phyloP scores from a whole-genome alignment of 75 land plant genomes.

The Cunninghamia lanceolata region DNA sequence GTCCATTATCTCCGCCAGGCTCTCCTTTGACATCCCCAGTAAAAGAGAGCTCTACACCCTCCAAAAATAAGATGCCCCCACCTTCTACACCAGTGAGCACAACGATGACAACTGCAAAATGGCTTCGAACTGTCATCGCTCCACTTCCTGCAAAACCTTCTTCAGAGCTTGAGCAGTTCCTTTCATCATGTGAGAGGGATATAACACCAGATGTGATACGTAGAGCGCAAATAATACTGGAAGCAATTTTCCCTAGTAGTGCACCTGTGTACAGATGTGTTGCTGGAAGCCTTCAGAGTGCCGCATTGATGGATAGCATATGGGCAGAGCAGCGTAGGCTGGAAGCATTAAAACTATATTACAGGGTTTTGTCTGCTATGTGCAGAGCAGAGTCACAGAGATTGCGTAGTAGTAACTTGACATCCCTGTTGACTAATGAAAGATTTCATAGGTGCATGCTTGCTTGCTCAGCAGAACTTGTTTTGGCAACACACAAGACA shows the following conservation, averaged over 20 bases:
- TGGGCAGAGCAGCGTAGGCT: slow-evolving; percentile 92
- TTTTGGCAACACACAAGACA: slow-evolving; percentile 90
- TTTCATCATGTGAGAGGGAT: slow-evolving; percentile 77
- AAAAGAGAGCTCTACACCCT: slow-evolving; percentile 22
- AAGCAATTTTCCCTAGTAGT: slow-evolving; percentile 74
- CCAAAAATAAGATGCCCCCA: slow-evolving; percentile 43
- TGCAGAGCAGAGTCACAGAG: slow-evolving; percentile 77
- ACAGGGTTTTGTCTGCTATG: slow-evolving; percentile 82
- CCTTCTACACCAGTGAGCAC: slow-evolving; percentile 88
- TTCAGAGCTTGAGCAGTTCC: slow-evolving; percentile 53
- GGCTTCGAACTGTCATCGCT: slow-evolving; percentile 82
- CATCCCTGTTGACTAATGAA: slow-evolving; percentile 83
- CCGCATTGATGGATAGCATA: slow-evolving; percentile 60
- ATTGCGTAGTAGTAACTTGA: slow-evolving; percentile 61
- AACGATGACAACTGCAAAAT: slow-evolving; percentile 96
- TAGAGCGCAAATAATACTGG: slow-evolving; percentile 78
- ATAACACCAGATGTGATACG: slow-evolving; percentile 58
- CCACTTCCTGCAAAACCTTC: slow-evolving; percentile 83
- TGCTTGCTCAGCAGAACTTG: slow-evolving; percentile 97
- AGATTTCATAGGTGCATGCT: slow-evolving; percentile 98
- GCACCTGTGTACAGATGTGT: slow-evolving; percentile 47
- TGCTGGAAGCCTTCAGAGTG: slow-evolving; percentile 36
- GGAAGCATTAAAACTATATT: slow-evolving; percentile 88
- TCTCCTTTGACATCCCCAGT: slow-evolving; percentile 60
- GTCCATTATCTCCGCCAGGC: slow-evolving; percentile 56